These are phyloP conservation scores for Colletotrichum brevisporum DNA, from an alignment of 2,329 filamentous ascomycete genomes.

Conservation along the genomic window DNA sequence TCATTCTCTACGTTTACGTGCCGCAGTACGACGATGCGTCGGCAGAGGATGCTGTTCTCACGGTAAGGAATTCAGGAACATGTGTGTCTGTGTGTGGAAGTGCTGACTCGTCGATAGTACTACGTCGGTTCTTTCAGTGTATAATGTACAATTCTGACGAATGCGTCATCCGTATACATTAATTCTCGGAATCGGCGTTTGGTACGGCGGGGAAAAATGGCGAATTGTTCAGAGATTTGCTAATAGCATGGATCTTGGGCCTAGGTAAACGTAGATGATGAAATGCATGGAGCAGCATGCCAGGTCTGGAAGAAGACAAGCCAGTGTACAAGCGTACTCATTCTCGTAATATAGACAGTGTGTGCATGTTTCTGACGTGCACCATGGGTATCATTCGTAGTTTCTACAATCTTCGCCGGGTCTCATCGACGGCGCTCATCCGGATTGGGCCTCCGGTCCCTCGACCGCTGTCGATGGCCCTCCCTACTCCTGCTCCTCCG, in stretches of 20 bases:
- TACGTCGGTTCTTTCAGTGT: slow-evolving; percentile 56
- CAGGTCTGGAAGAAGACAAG: not conserved
- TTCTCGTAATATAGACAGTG: not conserved
- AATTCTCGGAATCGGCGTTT: not conserved
- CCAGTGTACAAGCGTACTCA: too few species aligned
- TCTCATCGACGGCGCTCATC: slow-evolving; percentile 27
- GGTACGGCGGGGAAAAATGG: not conserved
- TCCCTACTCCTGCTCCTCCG: slow-evolving; percentile 36
- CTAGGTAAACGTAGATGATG: slow-evolving; percentile 2
- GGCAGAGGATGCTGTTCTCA: slow-evolving; percentile 81
- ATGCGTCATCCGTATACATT: not conserved
- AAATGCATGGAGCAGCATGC: not conserved
- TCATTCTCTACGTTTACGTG: slow-evolving; percentile 88
- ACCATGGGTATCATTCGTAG: not conserved
- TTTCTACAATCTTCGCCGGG: not conserved
- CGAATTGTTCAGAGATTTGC: not conserved
- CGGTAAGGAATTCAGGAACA: slow-evolving; percentile 64
- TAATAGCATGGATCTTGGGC: not conserved
- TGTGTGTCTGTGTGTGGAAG: too few species aligned
- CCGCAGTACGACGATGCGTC: slow-evolving; percentile 76
- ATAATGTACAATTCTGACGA: slow-evolving; percentile 38
- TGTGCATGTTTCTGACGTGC: not conserved
- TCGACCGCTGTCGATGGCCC: slow-evolving; percentile 17
- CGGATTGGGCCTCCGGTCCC: slow-evolving; percentile 31
- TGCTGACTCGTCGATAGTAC: slow-evolving; percentile 46